phyloP scores from a whole-genome alignment of 495 filamentous ascomycete genomes.

The Penicillium soppii region DNA sequence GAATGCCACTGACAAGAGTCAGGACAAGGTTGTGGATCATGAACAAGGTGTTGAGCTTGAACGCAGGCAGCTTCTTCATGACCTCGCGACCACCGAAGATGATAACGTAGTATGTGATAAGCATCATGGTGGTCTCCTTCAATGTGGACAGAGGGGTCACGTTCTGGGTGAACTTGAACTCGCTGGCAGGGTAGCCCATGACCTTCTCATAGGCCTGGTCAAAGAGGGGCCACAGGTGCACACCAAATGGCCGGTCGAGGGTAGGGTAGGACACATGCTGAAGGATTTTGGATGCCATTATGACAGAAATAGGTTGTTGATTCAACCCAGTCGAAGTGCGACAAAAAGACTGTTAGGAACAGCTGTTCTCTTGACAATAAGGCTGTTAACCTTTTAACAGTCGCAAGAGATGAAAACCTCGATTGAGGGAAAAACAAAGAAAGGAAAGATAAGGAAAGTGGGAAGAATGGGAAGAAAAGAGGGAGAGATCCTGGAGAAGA shows the following conservation, averaged over 20 bases:
- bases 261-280: conserved; percentile 71
- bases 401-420: conserved; percentile 5
- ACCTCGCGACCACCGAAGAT: conserved; percentile 67
- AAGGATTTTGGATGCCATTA: conserved; percentile 54
- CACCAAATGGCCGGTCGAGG: conserved; percentile 87
- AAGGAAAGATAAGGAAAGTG: conserved; percentile 24
- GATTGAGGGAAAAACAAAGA: conserved; percentile 13
- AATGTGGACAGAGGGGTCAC: conserved; percentile 62
- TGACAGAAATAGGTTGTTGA: conserved; percentile 8
- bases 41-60: conserved; percentile 64
- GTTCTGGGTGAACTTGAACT: conserved; percentile 59
- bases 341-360: no score
- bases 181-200: conserved; percentile 62
- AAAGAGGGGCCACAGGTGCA: conserved; percentile 94
- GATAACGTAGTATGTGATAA: conserved; percentile 63
- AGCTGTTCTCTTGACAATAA: background rate
- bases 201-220: conserved; percentile 73
- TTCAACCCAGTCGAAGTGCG: no score
- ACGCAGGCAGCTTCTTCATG: conserved; percentile 58
- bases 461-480: conserved; percentile 23
- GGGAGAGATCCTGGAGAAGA: conserved; percentile 20
- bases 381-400: background rate
- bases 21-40: conserved; percentile 70
- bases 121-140: conserved; percentile 52
- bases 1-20: conserved; percentile 58